Base-by-base conservation (phyloP, 352 stramenopile species). In the Phytophthora fragariaefolia region DNA sequence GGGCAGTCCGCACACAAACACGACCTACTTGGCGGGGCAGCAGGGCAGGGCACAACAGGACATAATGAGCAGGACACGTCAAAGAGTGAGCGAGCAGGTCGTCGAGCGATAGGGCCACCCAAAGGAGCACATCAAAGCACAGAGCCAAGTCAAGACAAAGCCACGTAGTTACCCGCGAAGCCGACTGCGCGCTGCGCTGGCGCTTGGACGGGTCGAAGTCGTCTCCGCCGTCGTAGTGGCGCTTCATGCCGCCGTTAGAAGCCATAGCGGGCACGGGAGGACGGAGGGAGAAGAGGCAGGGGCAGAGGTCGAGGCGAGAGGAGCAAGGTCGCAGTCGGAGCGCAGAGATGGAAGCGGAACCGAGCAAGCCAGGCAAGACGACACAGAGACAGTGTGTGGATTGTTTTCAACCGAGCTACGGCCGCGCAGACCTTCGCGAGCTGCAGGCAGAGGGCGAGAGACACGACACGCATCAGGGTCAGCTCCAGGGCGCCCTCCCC, bases 1-100 rank as follows among this genome's bases (percentile, higher is more conserved):
- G 7, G 87, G 87, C 7, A 95, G 70, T 27, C 82, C 83, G 40
- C 83, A 85, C n/a, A 93, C 84, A 54, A 91, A 92, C 17, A 95
- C 76, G 49, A 92, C 84, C 85, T 93, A 73, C 27, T 42, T 52
- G 23, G 23, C 43, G 45, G 12, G 30, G 66, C 38, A 55, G 12
- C n/a, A 70, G 56, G 49, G 43, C 50, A 65, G 62, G 62, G 50
- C 67, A 75, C 55, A 73, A 61, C 46, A 73, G 55, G 56, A 63
- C 49, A 62, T 24, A 74, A 43, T 60, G 53, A 74, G 53, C 43
- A 73, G 18, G 42, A 48, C 42, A 48, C 17, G 42, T 20, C 36
- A 40, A 43, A 65, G 47, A 58, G 36, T 61, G 46, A 74, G 69
- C 28, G 28, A 70, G 60, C 24, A 65, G 28, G 62, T 54, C 26